Percentiles rank a stretch among this genome's conserved stretches.
Conservation (phyloP, 768 basidiomycete genomes). For the Termitomyces sp. region DNA sequence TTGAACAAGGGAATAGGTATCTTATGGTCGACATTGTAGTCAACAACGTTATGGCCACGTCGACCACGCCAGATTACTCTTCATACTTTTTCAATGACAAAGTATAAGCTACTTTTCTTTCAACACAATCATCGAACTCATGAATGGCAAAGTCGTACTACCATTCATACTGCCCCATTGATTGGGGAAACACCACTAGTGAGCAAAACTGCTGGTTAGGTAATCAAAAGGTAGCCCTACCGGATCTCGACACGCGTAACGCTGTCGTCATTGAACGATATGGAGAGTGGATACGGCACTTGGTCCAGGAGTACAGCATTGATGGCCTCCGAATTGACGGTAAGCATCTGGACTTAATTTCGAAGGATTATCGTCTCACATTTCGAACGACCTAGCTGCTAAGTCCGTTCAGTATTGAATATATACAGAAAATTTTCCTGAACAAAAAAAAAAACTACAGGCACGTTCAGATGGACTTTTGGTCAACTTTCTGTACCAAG, state of each 20-base stretch:
- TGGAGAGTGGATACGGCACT: slow-evolving; percentile 58
- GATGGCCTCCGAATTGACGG: slow-evolving; percentile 88
- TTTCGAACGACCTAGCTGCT: slow-evolving; percentile 32
- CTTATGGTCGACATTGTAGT: slow-evolving; percentile 84
- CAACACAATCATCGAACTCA: background rate
- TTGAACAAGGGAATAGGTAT: slow-evolving; percentile 34
- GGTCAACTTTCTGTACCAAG: slow-evolving; percentile 67
- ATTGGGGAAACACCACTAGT: slow-evolving; percentile 64
- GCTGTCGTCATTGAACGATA: slow-evolving; percentile 56
- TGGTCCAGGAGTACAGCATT: slow-evolving; percentile 68
- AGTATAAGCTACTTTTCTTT: slow-evolving; percentile 24
- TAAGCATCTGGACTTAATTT: slow-evolving; percentile 12
- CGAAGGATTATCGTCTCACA: slow-evolving; percentile 21
- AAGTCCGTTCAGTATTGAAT: slow-evolving; percentile 26
- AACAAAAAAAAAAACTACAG: slow-evolving; percentile 22
- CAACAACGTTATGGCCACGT: slow-evolving; percentile 79
- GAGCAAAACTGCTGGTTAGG: slow-evolving; percentile 83
- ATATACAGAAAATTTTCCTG: background rate
- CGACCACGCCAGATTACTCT: slow-evolving; percentile 57
- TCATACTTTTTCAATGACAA: slow-evolving; percentile 62
- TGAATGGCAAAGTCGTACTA: slow-evolving; percentile 45
- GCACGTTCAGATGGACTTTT: slow-evolving; percentile 72
- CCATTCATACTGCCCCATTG: slow-evolving; percentile 74
- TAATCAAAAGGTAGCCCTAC: slow-evolving; percentile 63
- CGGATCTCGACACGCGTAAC: slow-evolving; percentile 76